Evolutionary conservation across 306 rosid genomes (phyloP).

Genomic region (Albizia julibrissin): DNA sequence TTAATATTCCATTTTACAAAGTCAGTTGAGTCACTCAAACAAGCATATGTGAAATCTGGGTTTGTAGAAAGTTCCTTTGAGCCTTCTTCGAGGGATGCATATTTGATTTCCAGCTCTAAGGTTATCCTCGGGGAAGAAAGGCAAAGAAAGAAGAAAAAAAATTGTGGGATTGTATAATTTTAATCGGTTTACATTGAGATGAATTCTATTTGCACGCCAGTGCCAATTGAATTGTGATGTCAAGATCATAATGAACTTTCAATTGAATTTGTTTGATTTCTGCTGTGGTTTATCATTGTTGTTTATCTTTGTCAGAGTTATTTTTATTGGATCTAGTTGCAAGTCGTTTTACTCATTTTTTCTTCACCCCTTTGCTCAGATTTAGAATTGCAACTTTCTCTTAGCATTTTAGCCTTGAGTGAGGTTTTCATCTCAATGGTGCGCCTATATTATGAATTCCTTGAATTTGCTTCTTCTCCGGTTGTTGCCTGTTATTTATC

Average conservation of each 20-base stretch:
- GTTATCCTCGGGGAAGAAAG: background rate
- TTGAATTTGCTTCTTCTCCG: background rate
- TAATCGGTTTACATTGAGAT: background rate
- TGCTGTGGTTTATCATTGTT: background rate
- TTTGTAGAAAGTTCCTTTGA: background rate
- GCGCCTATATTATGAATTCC: background rate
- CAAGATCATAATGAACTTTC: background rate
- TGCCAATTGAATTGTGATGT: conserved; percentile 13
- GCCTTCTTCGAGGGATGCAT: background rate
- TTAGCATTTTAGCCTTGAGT: background rate
- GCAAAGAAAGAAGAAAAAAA: too few relatives aligned
- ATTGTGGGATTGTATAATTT: background rate
- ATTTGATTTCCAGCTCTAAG: background rate
- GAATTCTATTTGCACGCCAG: background rate
- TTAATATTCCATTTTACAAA: background rate
- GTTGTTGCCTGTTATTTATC: background rate
- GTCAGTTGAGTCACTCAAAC: background rate
- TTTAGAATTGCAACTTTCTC: background rate
- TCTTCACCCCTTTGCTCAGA: background rate
- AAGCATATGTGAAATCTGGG: background rate
- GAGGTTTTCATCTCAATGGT: background rate
- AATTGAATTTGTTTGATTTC: background rate
- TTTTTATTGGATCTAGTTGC: background rate
- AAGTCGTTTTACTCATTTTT: background rate
- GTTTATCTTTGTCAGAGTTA: background rate